phyloP scores from a whole-genome alignment of 1,139 yeast species.

The Lodderomyces jiufengensis region DNA sequence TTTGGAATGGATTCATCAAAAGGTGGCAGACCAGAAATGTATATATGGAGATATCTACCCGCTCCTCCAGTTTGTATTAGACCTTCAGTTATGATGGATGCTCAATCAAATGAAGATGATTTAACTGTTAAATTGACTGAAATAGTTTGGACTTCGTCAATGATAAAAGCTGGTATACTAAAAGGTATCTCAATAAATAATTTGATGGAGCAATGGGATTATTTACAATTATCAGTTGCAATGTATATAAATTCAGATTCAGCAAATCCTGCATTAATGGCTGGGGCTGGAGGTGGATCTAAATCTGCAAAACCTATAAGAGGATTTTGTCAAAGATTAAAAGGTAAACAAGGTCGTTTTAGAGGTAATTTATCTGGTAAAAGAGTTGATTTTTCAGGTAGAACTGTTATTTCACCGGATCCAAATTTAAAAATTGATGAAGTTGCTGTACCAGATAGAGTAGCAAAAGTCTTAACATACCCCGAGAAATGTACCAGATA shows the following conservation, averaged over 20 bases:
- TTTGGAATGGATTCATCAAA: constrained; percentile 84
- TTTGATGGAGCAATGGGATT: constrained; percentile 99
- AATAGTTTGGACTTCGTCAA: constrained; percentile 91
- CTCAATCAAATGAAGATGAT: constrained; percentile 95
- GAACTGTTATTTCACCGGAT: constrained; percentile 98
- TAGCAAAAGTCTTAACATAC: constrained; percentile 91
- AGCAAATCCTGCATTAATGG: constrained; percentile 74
- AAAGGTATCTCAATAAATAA: constrained; percentile 91
- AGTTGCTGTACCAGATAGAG: constrained; percentile 97
- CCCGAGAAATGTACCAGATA: constrained; percentile 94
- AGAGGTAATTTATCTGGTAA: constrained; percentile 98
- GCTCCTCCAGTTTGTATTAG: constrained; percentile 99
- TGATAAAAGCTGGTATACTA: constrained; percentile 90
- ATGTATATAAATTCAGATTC: constrained; percentile 97
- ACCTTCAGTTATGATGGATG: constrained; percentile 94
- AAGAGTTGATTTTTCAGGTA: constrained; percentile 96
- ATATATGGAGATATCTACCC: constrained; percentile 94
- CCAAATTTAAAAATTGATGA: constrained; percentile 93
- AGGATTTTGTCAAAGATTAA: constrained; percentile 94
- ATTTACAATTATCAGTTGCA: constrained; percentile 89
- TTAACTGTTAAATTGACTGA: constrained; percentile 93
- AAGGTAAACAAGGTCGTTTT: constrained; percentile 98
- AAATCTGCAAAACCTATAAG: constrained; percentile 77
- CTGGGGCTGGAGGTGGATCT: constrained; percentile 52
- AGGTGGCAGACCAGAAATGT: constrained; percentile 95